Conservation (phyloP, 768 basidiomycete genomes). For the Cyathus striatus region DNA sequence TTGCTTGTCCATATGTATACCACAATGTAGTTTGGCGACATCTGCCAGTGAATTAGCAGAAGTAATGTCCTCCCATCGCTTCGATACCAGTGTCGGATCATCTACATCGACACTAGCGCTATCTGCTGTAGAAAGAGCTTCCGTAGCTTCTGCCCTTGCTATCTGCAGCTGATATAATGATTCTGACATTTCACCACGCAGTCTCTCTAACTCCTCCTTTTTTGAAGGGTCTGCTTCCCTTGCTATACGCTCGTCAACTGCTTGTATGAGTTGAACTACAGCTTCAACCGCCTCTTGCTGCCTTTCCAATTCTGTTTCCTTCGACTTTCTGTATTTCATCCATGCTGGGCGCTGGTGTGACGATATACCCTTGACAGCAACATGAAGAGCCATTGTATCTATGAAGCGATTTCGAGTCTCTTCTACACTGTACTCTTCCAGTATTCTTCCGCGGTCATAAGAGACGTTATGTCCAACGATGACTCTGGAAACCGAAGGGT, state of each 20-base stretch:
- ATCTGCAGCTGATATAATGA: constrained; percentile 22
- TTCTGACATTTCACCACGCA: constrained; percentile 33
- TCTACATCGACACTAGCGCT: constrained; percentile 16
- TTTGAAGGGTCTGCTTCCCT: constrained; percentile 43
- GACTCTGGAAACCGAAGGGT: constrained; percentile 46
- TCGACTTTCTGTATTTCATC: constrained; percentile 78
- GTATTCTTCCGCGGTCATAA: constrained; percentile 81
- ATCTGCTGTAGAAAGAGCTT: constrained; percentile 6
- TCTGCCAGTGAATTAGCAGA: constrained; percentile 90
- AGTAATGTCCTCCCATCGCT: constrained; percentile 91
- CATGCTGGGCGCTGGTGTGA: constrained; percentile 93
- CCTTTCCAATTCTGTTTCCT: constrained; percentile 48
- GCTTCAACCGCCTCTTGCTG: constrained; percentile 61
- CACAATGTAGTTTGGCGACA: constrained; percentile 87
- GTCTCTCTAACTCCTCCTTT: constrained; percentile 31
- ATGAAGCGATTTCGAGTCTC: constrained; percentile 75
- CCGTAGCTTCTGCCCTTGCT: constrained; percentile 6
- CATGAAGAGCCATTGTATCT: constrained; percentile 94
- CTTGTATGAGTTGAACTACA: constrained; percentile 33
- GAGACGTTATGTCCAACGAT: constrained; percentile 95
- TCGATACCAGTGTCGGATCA: constrained; percentile 37
- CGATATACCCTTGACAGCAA: constrained; percentile 91
- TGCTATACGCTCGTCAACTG: constrained; percentile 42
- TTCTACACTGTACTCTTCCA: constrained; percentile 74
- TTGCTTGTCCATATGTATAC: constrained; percentile 72